Conservation (phyloP, 75 land plant species). For the Cunninghamia lanceolata region DNA sequence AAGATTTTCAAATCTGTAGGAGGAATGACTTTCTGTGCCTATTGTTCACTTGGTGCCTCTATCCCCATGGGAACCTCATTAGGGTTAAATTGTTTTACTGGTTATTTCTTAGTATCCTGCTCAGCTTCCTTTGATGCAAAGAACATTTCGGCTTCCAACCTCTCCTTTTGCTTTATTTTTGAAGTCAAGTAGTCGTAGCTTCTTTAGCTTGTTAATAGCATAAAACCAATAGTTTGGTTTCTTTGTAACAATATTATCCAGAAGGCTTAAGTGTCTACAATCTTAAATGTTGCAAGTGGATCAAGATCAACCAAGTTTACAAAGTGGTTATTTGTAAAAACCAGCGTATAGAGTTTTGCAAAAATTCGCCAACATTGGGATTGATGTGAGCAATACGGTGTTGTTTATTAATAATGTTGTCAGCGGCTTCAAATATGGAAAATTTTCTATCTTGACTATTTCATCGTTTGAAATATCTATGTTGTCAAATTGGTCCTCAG, state of each 20-base stretch:
- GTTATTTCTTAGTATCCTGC: conserved; percentile 48
- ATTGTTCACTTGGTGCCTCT: conserved; percentile 42
- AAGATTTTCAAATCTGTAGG: conserved; percentile 65
- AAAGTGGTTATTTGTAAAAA: conserved; percentile 92
- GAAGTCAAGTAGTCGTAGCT: conserved; percentile 85
- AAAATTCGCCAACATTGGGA: conserved; percentile 80
- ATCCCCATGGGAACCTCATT: conserved; percentile 45
- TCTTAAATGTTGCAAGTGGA: conserved; percentile 75
- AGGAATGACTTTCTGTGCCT: conserved; percentile 46
- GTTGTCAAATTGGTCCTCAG: conserved; percentile 91
- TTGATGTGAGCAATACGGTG: conserved; percentile 92
- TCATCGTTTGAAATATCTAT: conserved; percentile 98
- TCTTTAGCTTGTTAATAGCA: conserved; percentile 84
- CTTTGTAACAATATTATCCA: conserved; percentile 88
- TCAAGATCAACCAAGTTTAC: conserved; percentile 91
- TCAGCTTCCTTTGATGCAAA: conserved; percentile 78
- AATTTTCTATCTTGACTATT: conserved; percentile 93
- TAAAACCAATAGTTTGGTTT: conserved; percentile 80
- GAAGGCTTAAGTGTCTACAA: conserved; percentile 73
- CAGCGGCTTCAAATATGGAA: conserved; percentile 75
- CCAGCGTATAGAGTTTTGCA: conserved; percentile 84
- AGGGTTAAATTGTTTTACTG: conserved; percentile 74
- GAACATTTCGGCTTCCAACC: conserved; percentile 58
- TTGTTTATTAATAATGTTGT: conserved; percentile 87
- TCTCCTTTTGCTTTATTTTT: conserved; percentile 95